These are phyloP conservation scores for Monosporozyma siamensis DNA, from an alignment of 805 yeast species.

Conservation along the genomic window DNA sequence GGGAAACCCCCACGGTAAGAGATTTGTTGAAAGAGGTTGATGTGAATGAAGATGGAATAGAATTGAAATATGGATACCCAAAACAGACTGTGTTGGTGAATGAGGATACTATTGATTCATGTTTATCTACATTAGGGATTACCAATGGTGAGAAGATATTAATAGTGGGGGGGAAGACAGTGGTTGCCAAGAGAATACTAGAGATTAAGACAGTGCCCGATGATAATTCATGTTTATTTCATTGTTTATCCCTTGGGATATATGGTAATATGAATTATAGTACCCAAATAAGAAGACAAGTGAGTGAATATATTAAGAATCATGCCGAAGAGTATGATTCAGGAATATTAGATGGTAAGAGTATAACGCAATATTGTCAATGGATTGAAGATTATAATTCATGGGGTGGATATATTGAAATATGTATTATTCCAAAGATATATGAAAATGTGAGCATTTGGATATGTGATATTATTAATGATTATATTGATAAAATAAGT, in stretches of 20 bases:
- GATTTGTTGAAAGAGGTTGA: constrained; percentile 26
- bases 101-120: constrained; percentile 9
- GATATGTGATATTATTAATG: constrained; percentile 58
- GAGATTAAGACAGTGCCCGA: constrained; percentile 56
- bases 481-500: constrained; percentile 46
- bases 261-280: constrained; percentile 38
- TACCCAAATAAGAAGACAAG: constrained; percentile 41
- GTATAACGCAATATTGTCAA: constrained; percentile 38
- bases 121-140: constrained; percentile 38
- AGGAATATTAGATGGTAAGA: constrained; percentile 45
- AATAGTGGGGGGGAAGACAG: no score
- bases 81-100: constrained; percentile 37
- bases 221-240: constrained; percentile 71
- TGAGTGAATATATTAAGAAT: constrained; percentile 37
- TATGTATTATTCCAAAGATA: constrained; percentile 48
- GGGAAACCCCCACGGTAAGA: constrained; percentile 30
- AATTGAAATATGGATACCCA: constrained; percentile 51
- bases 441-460: constrained; percentile 42
- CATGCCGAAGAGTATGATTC: constrained; percentile 38
- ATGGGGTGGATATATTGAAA: constrained; percentile 83
- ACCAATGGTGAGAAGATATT: constrained; percentile 18
- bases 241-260: constrained; percentile 49
- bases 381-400: constrained; percentile 55
- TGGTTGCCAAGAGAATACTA: constrained; percentile 13
- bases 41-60: constrained; percentile 8